Percentiles rank a stretch among this genome's conserved stretches.
phyloP scores from a whole-genome alignment of 73 alveolate species.

The Breviolum minutum region DNA sequence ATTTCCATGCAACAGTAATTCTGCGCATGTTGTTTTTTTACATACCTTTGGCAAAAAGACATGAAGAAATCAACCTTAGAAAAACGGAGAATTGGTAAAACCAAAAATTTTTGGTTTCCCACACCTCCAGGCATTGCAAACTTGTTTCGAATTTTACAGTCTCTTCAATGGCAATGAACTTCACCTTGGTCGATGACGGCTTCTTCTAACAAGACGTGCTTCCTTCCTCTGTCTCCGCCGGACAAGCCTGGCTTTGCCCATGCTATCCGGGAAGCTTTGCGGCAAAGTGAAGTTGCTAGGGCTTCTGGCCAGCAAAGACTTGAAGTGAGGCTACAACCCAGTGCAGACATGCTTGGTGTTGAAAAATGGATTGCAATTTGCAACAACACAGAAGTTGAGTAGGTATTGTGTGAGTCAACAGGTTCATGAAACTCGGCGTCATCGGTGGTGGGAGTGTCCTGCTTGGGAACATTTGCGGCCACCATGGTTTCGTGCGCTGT shows the following conservation, averaged over 20 bases:
- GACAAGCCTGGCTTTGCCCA: not conserved
- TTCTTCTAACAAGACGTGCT: not conserved
- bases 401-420: not conserved
- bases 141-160: not conserved
- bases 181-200: not conserved
- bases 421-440: not conserved
- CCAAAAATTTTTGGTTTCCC: too few relatives aligned
- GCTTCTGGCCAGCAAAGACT: not conserved
- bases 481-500: not conserved
- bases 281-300: not conserved
- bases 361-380: not conserved
- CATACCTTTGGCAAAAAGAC: too few relatives aligned
- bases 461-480: slow-evolving; percentile 19
- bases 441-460: slow-evolving; percentile 1
- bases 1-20: too few relatives aligned
- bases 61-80: too few relatives aligned
- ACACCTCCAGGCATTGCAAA: not conserved
- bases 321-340: not conserved
- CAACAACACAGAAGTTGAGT: not conserved
- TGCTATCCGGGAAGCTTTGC: not conserved
- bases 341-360: not conserved
- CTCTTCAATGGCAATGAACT: not conserved
- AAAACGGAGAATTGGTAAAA: too few relatives aligned
- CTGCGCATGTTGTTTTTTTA: too few relatives aligned
- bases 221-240: not conserved